Evolutionary conservation across 176 grass and related monocot genomes (phyloP).

Genomic region (Zoysia japonica): DNA sequence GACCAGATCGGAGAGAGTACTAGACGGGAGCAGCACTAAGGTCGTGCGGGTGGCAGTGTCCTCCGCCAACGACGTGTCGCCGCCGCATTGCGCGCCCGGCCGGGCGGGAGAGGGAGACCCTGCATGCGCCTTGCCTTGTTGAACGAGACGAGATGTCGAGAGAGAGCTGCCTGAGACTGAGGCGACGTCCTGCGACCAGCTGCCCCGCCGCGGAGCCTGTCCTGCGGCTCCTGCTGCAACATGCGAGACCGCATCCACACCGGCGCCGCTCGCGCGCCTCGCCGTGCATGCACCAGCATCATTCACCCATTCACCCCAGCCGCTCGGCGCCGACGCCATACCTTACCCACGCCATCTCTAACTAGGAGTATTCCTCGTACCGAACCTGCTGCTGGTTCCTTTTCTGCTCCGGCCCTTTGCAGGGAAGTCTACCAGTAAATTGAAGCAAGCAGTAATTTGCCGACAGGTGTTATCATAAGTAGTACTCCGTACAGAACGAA

Average conservation of each 20-base stretch:
- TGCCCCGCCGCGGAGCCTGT: not conserved
- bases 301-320: not conserved
- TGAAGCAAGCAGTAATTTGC: no score
- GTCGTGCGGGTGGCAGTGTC: constrained; percentile 38
- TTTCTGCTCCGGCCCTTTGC: no score
- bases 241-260: not conserved
- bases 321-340: constrained; percentile 36
- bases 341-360: not conserved
- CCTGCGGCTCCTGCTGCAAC: no score
- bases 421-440: no score
- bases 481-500: no score
- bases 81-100: not conserved
- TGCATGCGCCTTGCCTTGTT: no score
- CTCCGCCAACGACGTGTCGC: constrained; percentile 28
- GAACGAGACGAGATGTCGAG: no score
- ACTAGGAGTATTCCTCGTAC: not conserved
- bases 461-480: no score
- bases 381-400: no score
- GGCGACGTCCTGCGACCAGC: not conserved
- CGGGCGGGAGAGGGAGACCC: no score
- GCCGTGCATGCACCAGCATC: constrained; percentile 23
- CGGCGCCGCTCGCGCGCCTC: not conserved
- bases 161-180: not conserved
- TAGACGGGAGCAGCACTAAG: constrained; percentile 37
- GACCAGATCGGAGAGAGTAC: not conserved